A percentile compares a stretch with the other conserved stretches of the same genome.
Evolutionary conservation across 2,329 filamentous ascomycete species (phyloP).

Genomic region (Apiospora marii): DNA sequence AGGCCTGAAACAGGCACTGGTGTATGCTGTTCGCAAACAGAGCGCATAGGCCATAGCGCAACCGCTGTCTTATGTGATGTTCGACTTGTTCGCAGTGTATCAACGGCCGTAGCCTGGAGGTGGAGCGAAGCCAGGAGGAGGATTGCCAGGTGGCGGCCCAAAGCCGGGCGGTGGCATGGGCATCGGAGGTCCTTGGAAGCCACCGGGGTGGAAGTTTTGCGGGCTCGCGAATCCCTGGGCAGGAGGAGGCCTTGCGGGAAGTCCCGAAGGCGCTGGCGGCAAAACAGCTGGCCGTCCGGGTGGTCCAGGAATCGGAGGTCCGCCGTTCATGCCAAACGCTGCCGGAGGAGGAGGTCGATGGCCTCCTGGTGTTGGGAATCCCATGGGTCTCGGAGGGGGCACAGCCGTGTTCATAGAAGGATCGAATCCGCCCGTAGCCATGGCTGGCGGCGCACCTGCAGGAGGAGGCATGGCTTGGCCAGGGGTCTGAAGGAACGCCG

Average conservation of each 20-base stretch:
- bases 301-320: slow-evolving; percentile 38
- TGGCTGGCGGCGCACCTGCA: slow-evolving; percentile 35
- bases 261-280: slow-evolving; percentile 64
- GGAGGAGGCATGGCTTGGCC: slow-evolving; percentile 38
- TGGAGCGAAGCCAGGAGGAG: slow-evolving; percentile 27
- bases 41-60: not conserved
- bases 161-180: slow-evolving; percentile 54
- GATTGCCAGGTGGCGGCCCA: slow-evolving; percentile 40
- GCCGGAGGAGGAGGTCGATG: slow-evolving; percentile 42
- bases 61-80: not conserved
- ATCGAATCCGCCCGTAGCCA: slow-evolving; percentile 37
- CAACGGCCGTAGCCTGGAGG: slow-evolving; percentile 33
- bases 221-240: slow-evolving; percentile 74
- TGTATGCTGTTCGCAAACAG: not conserved
- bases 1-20: not conserved
- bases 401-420: slow-evolving; percentile 34
- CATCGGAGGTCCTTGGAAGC: slow-evolving; percentile 50
- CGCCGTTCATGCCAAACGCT: slow-evolving; percentile 50
- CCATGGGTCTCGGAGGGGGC: slow-evolving; percentile 49
- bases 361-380: slow-evolving; percentile 40
- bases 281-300: slow-evolving; percentile 49
- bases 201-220: slow-evolving; percentile 57
- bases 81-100: not conserved
- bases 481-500: slow-evolving; percentile 68
- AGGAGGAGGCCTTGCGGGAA: slow-evolving; percentile 74